Conservation (phyloP, 495 filamentous ascomycete species). For the Xylaria cubensis region DNA sequence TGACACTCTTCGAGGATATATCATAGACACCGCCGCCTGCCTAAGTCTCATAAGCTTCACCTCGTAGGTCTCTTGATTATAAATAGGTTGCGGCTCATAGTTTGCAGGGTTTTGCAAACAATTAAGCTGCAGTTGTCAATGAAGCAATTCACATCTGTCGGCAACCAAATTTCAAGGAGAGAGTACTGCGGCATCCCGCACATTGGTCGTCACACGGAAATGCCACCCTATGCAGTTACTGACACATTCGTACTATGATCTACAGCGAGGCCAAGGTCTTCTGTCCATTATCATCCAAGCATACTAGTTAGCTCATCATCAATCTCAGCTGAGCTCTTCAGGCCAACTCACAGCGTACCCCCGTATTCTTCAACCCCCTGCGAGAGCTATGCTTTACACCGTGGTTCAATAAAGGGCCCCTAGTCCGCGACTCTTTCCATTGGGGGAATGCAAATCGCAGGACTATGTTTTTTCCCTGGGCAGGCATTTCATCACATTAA, state of each 20-base stretch:
- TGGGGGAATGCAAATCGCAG: constrained; percentile 18
- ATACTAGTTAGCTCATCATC: neutral
- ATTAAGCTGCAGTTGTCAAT: neutral
- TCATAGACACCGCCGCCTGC: neutral
- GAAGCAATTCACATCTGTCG: neutral
- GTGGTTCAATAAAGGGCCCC: neutral
- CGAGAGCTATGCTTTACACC: constrained; percentile 9
- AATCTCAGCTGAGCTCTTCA: neutral
- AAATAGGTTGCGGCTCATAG: neutral
- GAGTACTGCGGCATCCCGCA: neutral
- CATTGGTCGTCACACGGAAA: neutral
- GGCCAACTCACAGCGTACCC: neutral
- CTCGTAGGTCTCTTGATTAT: neutral
- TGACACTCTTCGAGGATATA: neutral
- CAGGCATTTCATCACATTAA: constrained; percentile 9
- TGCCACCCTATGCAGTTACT: neutral
- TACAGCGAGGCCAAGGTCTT: neutral
- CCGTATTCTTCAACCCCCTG: neutral
- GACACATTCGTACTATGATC: constrained; percentile 6
- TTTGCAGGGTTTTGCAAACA: neutral
- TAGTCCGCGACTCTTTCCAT: neutral
- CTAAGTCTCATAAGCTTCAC: neutral
- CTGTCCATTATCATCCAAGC: constrained; percentile 1
- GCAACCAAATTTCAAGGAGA: constrained; percentile 8
- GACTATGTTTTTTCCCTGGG: neutral